These are phyloP conservation scores for Naematelia aurantialba DNA, from an alignment of 768 basidiomycete genomes.

Conservation along the genomic window DNA sequence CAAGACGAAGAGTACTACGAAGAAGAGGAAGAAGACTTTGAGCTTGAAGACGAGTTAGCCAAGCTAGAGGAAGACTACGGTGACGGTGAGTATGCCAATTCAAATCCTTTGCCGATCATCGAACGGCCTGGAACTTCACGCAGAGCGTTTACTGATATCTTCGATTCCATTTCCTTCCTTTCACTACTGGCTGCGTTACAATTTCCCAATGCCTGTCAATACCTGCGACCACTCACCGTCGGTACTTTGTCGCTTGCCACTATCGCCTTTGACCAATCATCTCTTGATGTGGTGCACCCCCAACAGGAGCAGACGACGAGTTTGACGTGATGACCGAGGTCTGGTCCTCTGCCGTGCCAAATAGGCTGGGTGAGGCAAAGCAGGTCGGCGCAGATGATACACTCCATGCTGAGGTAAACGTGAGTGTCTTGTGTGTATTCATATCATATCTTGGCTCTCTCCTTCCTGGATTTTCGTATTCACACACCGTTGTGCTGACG, in stretches of 20 bases:
- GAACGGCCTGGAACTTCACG: neutral
- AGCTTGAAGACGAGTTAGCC: slow-evolving; percentile 32
- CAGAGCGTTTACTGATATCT: neutral
- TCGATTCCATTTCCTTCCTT: neutral
- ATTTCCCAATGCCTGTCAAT: too few species aligned
- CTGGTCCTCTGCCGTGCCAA: slow-evolving; percentile 35
- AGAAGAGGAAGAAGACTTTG: slow-evolving; percentile 29
- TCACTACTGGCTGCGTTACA: slow-evolving; percentile 3
- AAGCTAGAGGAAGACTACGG: slow-evolving; percentile 21
- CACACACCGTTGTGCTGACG: neutral
- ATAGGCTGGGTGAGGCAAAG: slow-evolving; percentile 30
- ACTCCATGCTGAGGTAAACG: neutral
- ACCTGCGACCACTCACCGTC: too few species aligned
- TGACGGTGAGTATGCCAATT: slow-evolving; percentile 15
- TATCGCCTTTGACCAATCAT: neutral
- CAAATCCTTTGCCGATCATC: neutral
- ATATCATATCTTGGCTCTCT: neutral
- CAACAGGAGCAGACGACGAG: slow-evolving; percentile 24
- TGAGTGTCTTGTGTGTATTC: neutral
- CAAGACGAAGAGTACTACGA: slow-evolving; percentile 39
- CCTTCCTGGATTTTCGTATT: neutral
- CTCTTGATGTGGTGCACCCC: neutral
- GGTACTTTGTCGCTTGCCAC: neutral
- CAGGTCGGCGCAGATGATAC: neutral
- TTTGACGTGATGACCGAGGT: slow-evolving; percentile 28